Evolutionary conservation across 1,139 yeast species (phyloP), one percentile per base, ranked within the genome.

Genomic region (Geotrichum aggregatum): DNA sequence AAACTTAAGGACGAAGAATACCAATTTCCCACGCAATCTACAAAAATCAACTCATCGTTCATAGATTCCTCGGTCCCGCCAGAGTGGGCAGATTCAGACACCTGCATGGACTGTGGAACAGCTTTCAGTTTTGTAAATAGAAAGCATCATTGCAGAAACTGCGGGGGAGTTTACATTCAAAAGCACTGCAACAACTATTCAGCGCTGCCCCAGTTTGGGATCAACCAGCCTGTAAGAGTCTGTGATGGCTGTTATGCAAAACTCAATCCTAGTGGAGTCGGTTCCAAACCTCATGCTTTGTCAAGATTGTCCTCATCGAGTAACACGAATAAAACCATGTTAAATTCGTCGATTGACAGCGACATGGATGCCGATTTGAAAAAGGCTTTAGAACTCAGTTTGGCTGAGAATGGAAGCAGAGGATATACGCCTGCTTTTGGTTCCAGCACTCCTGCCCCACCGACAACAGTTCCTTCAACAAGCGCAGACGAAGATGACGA

Each of bases 81-180:
- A 0, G 98, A 91, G 62, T 92, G 99, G 99, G 83, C 87, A 22
- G 98, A 94, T 64, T 84, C 89, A 16, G 96, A 89, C 63, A 88
- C 87, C 11, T 92, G 99, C 67, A 91, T 94, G 98, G 82, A 87
- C 55, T 88, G 98, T 62, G 89, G 95, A 52, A 80, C 77, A 35
- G 73, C 84, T 13, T 92, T 92, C 63, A 76, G 94, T 1, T 78
- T 91, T 68, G 74, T 91, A 59, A 89, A 87, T 66, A 76, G 99
- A 63, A 89, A 92, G 66, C 99, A 92, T 67, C 98, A 92, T 69
- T 92, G 98, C 66, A 77, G 98, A 52, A 86, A 95, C 49, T 92
- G 99, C 70, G 99, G 99, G 24, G 97, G 97, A 1, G 96, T 88
- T 0, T 92, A 78, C 63, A 84, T 96, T 67, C 92, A 87, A 59